These are phyloP conservation scores for Colletotrichum paranaense DNA, from an alignment of 2,329 filamentous ascomycete species.

Conservation along the genomic window DNA sequence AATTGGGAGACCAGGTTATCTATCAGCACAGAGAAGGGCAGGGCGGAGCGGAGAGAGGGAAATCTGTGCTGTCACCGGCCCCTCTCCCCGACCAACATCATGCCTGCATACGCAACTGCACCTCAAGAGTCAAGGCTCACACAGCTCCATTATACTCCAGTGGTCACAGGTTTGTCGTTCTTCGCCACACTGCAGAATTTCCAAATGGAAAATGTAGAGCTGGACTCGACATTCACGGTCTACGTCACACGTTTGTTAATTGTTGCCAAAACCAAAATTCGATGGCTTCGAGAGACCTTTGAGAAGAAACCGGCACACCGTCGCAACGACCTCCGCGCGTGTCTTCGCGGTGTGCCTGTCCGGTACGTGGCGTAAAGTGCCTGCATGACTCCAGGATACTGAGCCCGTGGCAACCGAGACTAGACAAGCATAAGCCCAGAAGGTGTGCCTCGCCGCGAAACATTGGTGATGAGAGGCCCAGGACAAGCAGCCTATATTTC, in stretches of 20 bases:
- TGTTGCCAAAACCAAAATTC: background rate
- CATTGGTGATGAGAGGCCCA: slow-evolving; percentile 26
- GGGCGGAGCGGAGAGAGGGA: background rate
- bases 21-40: background rate
- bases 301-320: slow-evolving; percentile 6
- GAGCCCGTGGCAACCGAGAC: slow-evolving; percentile 34
- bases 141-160: background rate
- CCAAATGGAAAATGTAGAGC: background rate
- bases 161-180: background rate
- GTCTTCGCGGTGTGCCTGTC: slow-evolving; percentile 15
- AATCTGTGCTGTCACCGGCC: slow-evolving; percentile 10
- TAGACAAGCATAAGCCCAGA: slow-evolving; percentile 30
- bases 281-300: background rate
- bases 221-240: too few species aligned
- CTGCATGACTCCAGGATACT: slow-evolving; percentile 31
- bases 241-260: background rate
- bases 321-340: slow-evolving; percentile 12
- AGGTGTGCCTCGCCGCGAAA: slow-evolving; percentile 30
- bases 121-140: background rate
- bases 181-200: background rate
- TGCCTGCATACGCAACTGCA: background rate
- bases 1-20: background rate
- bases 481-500: slow-evolving; percentile 26
- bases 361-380: slow-evolving; percentile 34
- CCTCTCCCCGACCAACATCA: slow-evolving; percentile 13